Evolutionary conservation across 371 early-diverging fungal species (phyloP), one percentile per base, ranked within the genome.

Genomic region (Actinomortierella ambigua): DNA sequence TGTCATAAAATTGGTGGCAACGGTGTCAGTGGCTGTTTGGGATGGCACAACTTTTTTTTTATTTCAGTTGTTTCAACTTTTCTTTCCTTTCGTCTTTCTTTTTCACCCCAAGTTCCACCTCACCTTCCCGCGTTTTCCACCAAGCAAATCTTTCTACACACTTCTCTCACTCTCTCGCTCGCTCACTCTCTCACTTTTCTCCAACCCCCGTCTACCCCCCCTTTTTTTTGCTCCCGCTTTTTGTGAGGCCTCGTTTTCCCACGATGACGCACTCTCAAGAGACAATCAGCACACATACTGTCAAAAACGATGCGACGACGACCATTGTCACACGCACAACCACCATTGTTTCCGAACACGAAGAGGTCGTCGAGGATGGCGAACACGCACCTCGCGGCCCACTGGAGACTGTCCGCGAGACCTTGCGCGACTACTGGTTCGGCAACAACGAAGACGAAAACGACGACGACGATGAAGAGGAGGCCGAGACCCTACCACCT

Each of bases 341-440:
- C 22, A 69, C 69, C 43, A 63, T 69, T 39, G 56, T 69, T 52
- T 59, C 63, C 23, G 69, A 69, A 24, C 57, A 69, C 23, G 61
- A 69, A 39, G 69, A 69, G 14, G 20, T 60, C 18, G 18, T 60
- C 39, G 63, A 62, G 1, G 57, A 66, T 23, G 22, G 43, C 27
- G 26, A 59, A 26, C 48, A 48, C 43, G 22, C n/a, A 3, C 18
- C 26, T 8, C 55, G 8, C 0, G 61, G 67, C 17, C 53, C 48
- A 22, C 52, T 60, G 18, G 50, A 63, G 5, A 55, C 51, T 11
- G 56, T 70, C 26, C 61, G 50, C 29, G 65, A 71, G 57, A 65
- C 71, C 27, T 53, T 71, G 2, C 55, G 59, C n/a, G 71, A 71
- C 15, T 62, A 65, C 24, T 71, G 71, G 71, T 65, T 65, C 46